Base-by-base conservation (phyloP, 2,329 filamentous ascomycete genomes). In the Botrytis medusae region DNA sequence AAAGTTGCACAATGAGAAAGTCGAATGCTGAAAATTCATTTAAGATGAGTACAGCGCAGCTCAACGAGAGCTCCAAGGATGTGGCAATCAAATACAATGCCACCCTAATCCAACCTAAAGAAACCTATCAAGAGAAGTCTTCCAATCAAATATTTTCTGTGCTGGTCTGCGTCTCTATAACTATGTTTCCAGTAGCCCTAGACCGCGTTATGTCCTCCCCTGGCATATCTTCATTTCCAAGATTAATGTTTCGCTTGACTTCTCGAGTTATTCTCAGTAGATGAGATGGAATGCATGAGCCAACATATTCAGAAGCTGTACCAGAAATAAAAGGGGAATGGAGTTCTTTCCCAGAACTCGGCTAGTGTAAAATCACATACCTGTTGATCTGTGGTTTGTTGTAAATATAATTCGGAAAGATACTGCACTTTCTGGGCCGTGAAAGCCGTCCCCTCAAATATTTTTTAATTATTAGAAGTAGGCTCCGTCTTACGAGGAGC, bases 341-440 rank as follows among this genome's bases (percentile, higher is more conserved):
- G 16, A 69, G n/a, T 42, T 60, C n/a, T 69, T 16, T 60, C 5
- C 18, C 37, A 29, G 67, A 60, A 22, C 25, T 42, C 42, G 37
- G 34, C 67, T 85, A 83, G 83, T 83, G 84, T 63, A 81, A 81
- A 2, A 80, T 78, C 70, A 80, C 80, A 57, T 81, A 82, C 20
- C 32, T 42, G 16, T 60, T 44, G 7, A 42, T 18, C 34, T 48
- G 42, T 4, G 34, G 8, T 40, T 44, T 42, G 29, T 64, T 37
- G 9, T 12, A 46, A 32, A 42, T 64, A 29, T 22, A 48, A 34
- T 29, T 37, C 25, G 57, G 69, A 61, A 71, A 63, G 48, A 22
- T 37, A 51, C 6, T 71, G 51, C 42, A 46, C 81, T 79, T 71
- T 75, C 77, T 69, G 16, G n/a, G 25, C 29, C 16, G 25, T 48